Evolutionary conservation across 2,329 filamentous ascomycete genomes (phyloP).

Genomic region (Diaporthe sp.): DNA sequence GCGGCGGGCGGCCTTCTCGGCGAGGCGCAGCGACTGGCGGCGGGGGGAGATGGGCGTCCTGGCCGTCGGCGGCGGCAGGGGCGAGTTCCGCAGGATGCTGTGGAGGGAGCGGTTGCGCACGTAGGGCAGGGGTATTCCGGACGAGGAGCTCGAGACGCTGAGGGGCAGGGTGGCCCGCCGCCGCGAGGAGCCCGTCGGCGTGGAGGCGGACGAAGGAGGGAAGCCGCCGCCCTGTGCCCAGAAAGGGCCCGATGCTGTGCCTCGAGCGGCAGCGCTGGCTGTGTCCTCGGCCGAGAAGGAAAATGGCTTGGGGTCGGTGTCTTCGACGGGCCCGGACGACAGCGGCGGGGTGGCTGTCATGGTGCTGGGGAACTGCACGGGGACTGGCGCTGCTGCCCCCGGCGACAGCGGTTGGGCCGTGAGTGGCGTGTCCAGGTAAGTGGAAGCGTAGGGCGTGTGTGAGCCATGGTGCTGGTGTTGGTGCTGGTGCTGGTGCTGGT

Average conservation of each 20-base stretch:
- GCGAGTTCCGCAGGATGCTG: slow-evolving; percentile 75
- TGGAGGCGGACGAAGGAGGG: slow-evolving; percentile 43
- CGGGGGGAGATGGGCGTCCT: slow-evolving; percentile 63
- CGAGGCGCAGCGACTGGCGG: slow-evolving; percentile 63
- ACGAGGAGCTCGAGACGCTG: slow-evolving; percentile 35
- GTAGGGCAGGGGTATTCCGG: slow-evolving; percentile 59
- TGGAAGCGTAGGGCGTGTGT: slow-evolving; percentile 57
- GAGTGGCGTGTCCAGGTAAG: slow-evolving; percentile 64
- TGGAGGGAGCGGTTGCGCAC: slow-evolving; percentile 67
- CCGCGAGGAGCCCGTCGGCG: slow-evolving; percentile 44
- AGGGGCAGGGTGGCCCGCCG: slow-evolving; percentile 50
- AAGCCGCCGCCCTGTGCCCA: slow-evolving; percentile 37
- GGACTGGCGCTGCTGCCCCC: slow-evolving; percentile 45
- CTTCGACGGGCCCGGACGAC: slow-evolving; percentile 63
- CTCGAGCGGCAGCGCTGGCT: background rate
- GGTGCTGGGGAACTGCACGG: slow-evolving; percentile 62
- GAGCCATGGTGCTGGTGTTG: slow-evolving; percentile 37
- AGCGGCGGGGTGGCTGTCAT: slow-evolving; percentile 71
- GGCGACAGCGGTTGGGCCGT: slow-evolving; percentile 63
- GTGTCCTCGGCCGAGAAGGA: slow-evolving; percentile 50
- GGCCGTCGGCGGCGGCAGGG: slow-evolving; percentile 64
- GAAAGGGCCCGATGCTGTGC: background rate
- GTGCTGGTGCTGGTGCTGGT: background rate
- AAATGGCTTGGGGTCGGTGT: slow-evolving; percentile 47
- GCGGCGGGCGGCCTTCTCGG: slow-evolving; percentile 64